phyloP scores from a whole-genome alignment of 1,284 basidiomycete species.

The Kalmanozyma brasiliensis region DNA sequence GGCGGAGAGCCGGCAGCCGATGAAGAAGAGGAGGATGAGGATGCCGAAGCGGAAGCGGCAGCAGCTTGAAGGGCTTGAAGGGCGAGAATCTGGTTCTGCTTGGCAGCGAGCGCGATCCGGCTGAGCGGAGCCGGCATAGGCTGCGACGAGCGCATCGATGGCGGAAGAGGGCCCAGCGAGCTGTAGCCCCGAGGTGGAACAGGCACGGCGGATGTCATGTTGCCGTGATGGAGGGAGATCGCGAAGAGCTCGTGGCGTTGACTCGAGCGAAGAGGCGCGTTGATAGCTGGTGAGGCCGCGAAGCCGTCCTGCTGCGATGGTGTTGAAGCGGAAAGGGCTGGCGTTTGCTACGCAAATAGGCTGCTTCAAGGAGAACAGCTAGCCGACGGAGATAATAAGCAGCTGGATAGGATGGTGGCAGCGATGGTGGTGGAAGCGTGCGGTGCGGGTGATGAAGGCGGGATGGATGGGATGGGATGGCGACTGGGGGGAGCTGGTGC shows the following conservation, averaged over 20 bases:
- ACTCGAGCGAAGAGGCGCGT: no score
- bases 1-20: slow-evolving; percentile 36
- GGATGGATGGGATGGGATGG: no score
- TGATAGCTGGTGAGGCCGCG: not conserved
- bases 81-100: slow-evolving; percentile 48
- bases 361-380: no score
- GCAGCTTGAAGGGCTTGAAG: slow-evolving; percentile 47
- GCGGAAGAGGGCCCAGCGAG: slow-evolving; percentile 12
- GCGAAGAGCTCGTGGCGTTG: no score
- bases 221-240: not conserved
- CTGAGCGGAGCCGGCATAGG: slow-evolving; percentile 48
- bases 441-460: no score
- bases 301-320: not conserved
- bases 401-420: not conserved
- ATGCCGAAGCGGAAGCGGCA: slow-evolving; percentile 25
- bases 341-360: no score
- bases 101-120: slow-evolving; percentile 41
- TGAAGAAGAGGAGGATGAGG: slow-evolving; percentile 35
- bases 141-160: slow-evolving; percentile 28
- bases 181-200: slow-evolving; percentile 25
- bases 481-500: no score
- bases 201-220: slow-evolving; percentile 37
- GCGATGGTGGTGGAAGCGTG: not conserved
- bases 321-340: not conserved
- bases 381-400: no score